Evolutionary conservation across 768 basidiomycete species (phyloP).

Genomic region (Lyophyllum decastes): DNA sequence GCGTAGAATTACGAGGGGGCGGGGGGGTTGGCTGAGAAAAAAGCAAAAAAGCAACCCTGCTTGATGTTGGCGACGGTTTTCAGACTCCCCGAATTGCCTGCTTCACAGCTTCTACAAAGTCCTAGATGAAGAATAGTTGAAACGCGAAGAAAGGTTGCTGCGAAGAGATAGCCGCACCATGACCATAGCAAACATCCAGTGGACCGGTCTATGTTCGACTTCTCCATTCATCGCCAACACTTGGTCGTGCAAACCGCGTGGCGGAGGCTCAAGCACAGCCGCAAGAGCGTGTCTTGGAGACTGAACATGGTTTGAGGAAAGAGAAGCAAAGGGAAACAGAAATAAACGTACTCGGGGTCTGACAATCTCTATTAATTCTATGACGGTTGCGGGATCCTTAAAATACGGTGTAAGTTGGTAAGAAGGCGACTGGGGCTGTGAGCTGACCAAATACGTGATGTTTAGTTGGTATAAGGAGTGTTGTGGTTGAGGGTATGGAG

Average conservation of each 20-base stretch:
- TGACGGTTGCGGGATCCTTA: constrained; percentile 2
- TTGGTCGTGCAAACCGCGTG: background rate
- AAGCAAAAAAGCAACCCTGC: background rate
- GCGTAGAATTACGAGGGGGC: background rate
- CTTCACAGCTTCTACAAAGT: background rate
- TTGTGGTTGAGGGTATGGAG: constrained; percentile 1
- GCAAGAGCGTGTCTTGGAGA: constrained; percentile 3
- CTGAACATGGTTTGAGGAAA: background rate
- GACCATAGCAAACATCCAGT: background rate
- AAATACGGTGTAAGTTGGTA: background rate
- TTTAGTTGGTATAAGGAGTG: constrained; percentile 5
- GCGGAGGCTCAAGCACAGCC: constrained; percentile 2
- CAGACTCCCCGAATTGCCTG: background rate
- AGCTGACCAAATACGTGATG: constrained; percentile 5
- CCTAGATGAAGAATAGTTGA: background rate
- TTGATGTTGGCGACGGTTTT: background rate
- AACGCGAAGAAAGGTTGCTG: background rate
- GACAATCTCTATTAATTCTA: constrained; percentile 2
- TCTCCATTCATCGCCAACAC: background rate
- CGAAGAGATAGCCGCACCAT: background rate
- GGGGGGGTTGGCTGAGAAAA: background rate
- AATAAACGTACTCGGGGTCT: background rate
- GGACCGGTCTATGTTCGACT: background rate
- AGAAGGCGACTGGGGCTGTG: background rate
- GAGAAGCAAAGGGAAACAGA: background rate